These are phyloP conservation scores for Diaporthe sp. DNA, from an alignment of 2,329 filamentous ascomycete genomes.

Conservation along the genomic window DNA sequence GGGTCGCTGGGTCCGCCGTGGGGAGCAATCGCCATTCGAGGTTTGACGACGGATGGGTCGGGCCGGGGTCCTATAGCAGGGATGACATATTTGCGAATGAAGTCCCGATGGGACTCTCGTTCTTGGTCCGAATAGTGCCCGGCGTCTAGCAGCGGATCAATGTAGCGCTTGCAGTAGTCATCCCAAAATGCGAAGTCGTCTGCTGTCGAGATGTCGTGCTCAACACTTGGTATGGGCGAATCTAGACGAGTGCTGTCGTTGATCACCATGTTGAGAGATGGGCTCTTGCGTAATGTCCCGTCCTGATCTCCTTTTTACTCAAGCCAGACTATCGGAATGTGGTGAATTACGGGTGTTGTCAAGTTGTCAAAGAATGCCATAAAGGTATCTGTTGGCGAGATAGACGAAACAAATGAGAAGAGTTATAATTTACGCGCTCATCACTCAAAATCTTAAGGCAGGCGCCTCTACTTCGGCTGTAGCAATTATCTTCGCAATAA, in stretches of 20 bases:
- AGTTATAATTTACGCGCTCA: neutral
- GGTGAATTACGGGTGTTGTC: neutral
- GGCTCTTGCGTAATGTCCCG: neutral
- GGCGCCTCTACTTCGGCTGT: accelerated
- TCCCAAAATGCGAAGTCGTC: constrained; percentile 3
- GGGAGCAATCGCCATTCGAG: neutral
- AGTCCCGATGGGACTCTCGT: neutral
- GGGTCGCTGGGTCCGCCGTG: neutral
- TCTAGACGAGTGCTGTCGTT: neutral
- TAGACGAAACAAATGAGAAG: neutral
- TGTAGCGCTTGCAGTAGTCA: neutral
- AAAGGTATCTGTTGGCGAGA: neutral
- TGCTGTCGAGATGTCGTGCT: neutral
- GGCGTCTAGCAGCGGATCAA: neutral
- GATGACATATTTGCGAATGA: neutral
- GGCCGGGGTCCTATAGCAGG: neutral
- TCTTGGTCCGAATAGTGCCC: neutral
- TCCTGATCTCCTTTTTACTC: neutral
- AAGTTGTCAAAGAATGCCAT: neutral
- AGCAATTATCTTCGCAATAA: neutral
- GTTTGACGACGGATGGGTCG: neutral
- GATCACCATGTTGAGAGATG: neutral
- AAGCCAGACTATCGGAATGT: neutral
- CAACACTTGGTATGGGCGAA: neutral
- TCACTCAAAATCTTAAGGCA: neutral